These are phyloP conservation scores for Telopea speciosissima DNA, from an alignment of 177 flowering plant species.

Conservation along the genomic window DNA sequence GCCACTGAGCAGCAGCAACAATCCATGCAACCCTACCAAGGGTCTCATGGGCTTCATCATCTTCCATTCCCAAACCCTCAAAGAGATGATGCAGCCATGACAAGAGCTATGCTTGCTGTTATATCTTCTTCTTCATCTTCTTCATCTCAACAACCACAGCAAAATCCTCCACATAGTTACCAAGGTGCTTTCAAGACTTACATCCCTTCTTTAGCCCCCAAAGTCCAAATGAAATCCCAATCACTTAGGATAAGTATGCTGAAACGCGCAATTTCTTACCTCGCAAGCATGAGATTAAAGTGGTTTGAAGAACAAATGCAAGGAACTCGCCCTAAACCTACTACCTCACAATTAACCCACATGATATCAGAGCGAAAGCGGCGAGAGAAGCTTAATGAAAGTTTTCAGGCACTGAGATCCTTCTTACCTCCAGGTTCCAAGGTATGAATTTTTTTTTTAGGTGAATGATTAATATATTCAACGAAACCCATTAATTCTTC, in stretches of 20 bases:
- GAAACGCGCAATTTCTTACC: constrained; percentile 37
- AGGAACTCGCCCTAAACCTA: constrained; percentile 31
- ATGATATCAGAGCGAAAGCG: constrained; percentile 80
- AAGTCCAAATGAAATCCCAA: constrained; percentile 8
- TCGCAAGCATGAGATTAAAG: constrained; percentile 27
- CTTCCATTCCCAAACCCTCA: constrained; percentile 27
- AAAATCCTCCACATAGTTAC: not conserved
- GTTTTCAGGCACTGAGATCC: constrained; percentile 57
- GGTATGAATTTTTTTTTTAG: constrained; percentile 28
- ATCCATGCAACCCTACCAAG: constrained; percentile 17
- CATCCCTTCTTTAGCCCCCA: constrained; percentile 7
- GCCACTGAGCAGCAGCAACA: constrained; percentile 18
- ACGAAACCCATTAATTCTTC: no score
- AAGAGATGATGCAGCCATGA: constrained; percentile 42
- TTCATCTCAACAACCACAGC: constrained; percentile 19
- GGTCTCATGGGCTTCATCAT: not conserved
- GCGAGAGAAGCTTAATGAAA: constrained; percentile 77
- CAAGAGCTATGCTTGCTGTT: constrained; percentile 59
- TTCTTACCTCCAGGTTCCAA: constrained; percentile 82
- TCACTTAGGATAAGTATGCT: constrained; percentile 27
- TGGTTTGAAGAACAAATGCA: constrained; percentile 27
- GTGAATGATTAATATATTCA: not conserved
- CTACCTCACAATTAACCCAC: constrained; percentile 55
- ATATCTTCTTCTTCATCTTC: constrained; percentile 42
- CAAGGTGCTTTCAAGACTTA: constrained; percentile 42